Evolutionary conservation across 1,284 basidiomycete species (phyloP).

Genomic region (Leccinum pachyderme): DNA sequence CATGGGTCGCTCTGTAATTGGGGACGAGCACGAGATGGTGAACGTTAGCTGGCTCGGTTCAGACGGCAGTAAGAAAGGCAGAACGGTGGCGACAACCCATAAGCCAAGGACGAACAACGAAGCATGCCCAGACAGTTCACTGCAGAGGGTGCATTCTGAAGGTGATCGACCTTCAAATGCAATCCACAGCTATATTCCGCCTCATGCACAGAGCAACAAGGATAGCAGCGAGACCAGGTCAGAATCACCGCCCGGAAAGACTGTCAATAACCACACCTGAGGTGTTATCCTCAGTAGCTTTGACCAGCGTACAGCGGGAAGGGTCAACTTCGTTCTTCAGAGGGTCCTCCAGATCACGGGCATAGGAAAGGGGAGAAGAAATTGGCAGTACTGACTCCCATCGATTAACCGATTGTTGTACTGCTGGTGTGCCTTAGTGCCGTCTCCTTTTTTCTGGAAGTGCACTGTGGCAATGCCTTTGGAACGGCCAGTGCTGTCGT

Average conservation of each 20-base stretch:
- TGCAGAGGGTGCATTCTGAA: constrained; percentile 24
- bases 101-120: constrained; percentile 33
- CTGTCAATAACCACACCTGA: constrained; percentile 1
- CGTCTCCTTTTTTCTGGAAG: constrained; percentile 87
- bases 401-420: constrained; percentile 99
- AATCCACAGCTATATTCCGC: constrained; percentile 28
- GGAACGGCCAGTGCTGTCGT: constrained; percentile 82
- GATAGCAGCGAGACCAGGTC: constrained; percentile 31
- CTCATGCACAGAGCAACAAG: constrained; percentile 11
- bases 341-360: constrained; percentile 24
- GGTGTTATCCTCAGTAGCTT: constrained; percentile 25
- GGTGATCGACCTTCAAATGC: constrained; percentile 30
- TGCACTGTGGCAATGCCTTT: constrained; percentile 89
- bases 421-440: constrained; percentile 86
- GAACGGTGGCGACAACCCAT: constrained; percentile 33
- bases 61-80: constrained; percentile 45
- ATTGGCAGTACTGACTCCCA: constrained; percentile 93
- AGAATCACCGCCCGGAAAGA: constrained; percentile 16
- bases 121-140: constrained; percentile 20
- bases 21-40: constrained; percentile 38
- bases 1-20: constrained; percentile 86
- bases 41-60: constrained; percentile 63
- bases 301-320: constrained; percentile 26
- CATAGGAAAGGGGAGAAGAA: constrained; percentile 36
- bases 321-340: constrained; percentile 14